Base-by-base conservation (phyloP, 2,329 filamentous ascomycete species). In the Exophiala phaeomuriformis region DNA sequence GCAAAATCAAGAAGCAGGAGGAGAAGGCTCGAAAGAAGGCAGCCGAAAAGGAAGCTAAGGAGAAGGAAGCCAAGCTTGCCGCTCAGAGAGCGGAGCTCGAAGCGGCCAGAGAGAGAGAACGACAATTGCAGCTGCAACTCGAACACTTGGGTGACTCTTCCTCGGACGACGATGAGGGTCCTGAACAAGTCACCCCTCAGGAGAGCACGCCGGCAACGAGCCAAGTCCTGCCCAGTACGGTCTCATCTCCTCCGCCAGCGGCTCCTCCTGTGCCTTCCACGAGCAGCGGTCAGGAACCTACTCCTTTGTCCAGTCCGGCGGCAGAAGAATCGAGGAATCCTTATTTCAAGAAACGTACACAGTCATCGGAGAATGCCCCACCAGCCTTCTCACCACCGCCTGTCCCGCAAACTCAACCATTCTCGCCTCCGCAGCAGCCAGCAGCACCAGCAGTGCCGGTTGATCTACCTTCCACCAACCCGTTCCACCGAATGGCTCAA, bases 1-100 rank as follows among this genome's bases (percentile, higher is more conserved):
- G 90, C 64, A 98, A 97, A 74, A 74, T 97, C 49, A 91, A 89
- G 77, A 97, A 95, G 71, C 87, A 94, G 62, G 93, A 98, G 69
- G 93, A 96, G 73, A 96, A 95, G 76, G 88, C 85, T 59, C 85
- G 81, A 64, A 93, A 90, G 75, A 90, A 95, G 73, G 91, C 89
- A 27, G 90, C 90, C 6, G 77, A 87, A 65, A 86, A 86, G 47
- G 88, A 93, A 62, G 82, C 90, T 5, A 91, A 89, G 69, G 88
- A 95, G 64, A 90, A 94, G 67, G 91, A 97, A 68, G 77, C 83
- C 49, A 85, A 86, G 67, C 76, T 96, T 60, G 88, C 88, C 28
- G 85, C 87, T 35, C 88, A 93, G 64, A 84, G 88, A 62, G 90
- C 88, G 1, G 91, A 98, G 70, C 86, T 97, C 53, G 93, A 97